Base-by-base conservation (phyloP, 805 yeast genomes). In the Candida insectorum region DNA sequence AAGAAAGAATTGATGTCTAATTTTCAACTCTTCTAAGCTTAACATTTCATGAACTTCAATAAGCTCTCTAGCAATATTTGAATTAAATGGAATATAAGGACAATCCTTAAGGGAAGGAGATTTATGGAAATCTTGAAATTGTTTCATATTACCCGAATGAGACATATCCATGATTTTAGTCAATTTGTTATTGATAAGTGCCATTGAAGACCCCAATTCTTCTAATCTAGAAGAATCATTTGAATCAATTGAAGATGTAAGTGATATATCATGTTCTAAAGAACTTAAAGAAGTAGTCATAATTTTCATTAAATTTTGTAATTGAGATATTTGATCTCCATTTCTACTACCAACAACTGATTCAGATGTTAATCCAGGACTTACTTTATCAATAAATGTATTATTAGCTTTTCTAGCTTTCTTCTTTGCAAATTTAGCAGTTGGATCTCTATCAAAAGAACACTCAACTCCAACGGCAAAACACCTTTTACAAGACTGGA, bases 381-480 rank as follows among this genome's bases (percentile, higher is more conserved):
- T 40, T n/a, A 35, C 34, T 16, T 21, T 26, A 13, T 37, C 43
- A 1, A 34, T 34, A 20, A 36, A 17, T 56, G 33, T 41, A 16
- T 18, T 10, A 45, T 35, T 29, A 37, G 59, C 15, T 23, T 21
- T 39, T 42, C 58, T 60, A 19, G 62, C 45, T 4, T 60, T 58
- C 33, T 70, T 57, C 20, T 58, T 39, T 1, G 73, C 74, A 18
- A 25, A 47, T 29, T 54, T 45, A 1, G 71, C 63, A 16, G 77
- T 69, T n/a, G 77, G 78, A 45, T 74, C 79, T 24, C 57, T 63
- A 26, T 75, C 70, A 44, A 62, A 60, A 4, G 79, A 73, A 44
- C 79, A 74, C 33, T 53, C 54, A 15, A 73, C 60, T 2, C 63
- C 65, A 4, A 69, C 58, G 16, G 61, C 53, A 36, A 53, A 62